A percentile compares a stretch with the other conserved stretches of the same genome.
These are phyloP conservation scores for Hypoxylon fuscum DNA, from an alignment of 495 filamentous ascomycete species.

Conservation along the genomic window DNA sequence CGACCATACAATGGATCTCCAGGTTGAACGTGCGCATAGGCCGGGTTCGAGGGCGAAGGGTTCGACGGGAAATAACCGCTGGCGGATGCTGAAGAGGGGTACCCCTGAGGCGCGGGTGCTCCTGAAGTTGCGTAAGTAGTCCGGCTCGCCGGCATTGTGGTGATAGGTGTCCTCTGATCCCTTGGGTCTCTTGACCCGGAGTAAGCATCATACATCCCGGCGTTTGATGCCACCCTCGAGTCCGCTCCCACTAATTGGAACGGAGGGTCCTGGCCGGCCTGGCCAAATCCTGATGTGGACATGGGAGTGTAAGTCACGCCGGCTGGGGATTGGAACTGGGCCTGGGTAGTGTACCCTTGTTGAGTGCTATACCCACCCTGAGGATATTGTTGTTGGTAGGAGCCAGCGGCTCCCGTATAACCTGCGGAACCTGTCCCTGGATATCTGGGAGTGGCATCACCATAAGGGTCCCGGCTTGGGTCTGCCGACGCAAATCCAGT, in stretches of 20 bases:
- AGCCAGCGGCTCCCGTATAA: slow-evolving; percentile 46
- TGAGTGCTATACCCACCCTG: slow-evolving; percentile 46
- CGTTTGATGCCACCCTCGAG: slow-evolving; percentile 39
- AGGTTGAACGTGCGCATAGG: slow-evolving; percentile 49
- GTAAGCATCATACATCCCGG: slow-evolving; percentile 41
- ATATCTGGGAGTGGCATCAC: slow-evolving; percentile 46
- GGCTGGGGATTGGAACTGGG: slow-evolving; percentile 34
- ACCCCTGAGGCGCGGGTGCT: slow-evolving; percentile 40
- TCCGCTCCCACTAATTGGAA: slow-evolving; percentile 44
- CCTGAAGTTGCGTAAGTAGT: slow-evolving; percentile 46
- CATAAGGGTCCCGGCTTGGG: slow-evolving; percentile 41
- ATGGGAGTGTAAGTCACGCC: slow-evolving; percentile 28
- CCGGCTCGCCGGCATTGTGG: slow-evolving; percentile 41
- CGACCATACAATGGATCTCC: slow-evolving; percentile 61
- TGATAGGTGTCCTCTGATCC: slow-evolving; percentile 43
- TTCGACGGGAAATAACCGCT: slow-evolving; percentile 45
- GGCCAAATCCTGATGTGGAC: slow-evolving; percentile 38
- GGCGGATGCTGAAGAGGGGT: slow-evolving; percentile 36
- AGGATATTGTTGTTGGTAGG: slow-evolving; percentile 43
- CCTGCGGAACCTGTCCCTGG: slow-evolving; percentile 48
- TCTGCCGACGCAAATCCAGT: slow-evolving; percentile 34
- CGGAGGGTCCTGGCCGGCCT: slow-evolving; percentile 42
- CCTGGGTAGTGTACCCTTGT: slow-evolving; percentile 42
- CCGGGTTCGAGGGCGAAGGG: slow-evolving; percentile 41
- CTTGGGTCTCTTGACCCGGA: slow-evolving; percentile 38